phyloP scores from a whole-genome alignment of 306 rosid genomes.

The Fragaria ananassa region DNA sequence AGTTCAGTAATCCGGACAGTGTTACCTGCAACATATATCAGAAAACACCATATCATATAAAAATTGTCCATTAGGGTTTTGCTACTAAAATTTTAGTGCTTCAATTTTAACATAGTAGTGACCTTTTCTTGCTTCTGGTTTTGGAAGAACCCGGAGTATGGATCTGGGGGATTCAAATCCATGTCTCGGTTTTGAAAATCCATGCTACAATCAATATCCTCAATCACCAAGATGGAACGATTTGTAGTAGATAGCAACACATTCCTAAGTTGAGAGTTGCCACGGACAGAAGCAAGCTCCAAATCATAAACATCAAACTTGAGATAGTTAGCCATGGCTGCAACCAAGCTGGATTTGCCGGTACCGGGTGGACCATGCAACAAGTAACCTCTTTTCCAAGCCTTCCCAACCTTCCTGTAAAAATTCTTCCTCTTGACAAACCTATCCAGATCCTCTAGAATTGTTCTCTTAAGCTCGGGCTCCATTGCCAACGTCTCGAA shows the following conservation, averaged over 20 bases:
- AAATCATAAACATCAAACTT: slow-evolving; percentile 43
- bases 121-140: not conserved
- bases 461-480: slow-evolving; percentile 23
- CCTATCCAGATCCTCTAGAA: slow-evolving; percentile 32
- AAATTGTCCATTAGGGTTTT: not conserved
- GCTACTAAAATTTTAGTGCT: not conserved
- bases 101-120: not conserved
- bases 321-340: slow-evolving; percentile 45
- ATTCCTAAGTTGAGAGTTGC: slow-evolving; percentile 25
- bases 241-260: slow-evolving; percentile 28
- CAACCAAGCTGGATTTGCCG: slow-evolving; percentile 38
- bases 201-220: slow-evolving; percentile 36
- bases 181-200: not conserved
- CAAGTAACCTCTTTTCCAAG: slow-evolving; percentile 51
- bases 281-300: slow-evolving; percentile 25
- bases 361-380: slow-evolving; percentile 44
- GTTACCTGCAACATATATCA: slow-evolving; percentile 8
- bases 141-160: not conserved
- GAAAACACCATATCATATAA: not conserved
- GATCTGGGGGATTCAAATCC: not conserved
- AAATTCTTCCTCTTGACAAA: slow-evolving; percentile 31
- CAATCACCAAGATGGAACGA: slow-evolving; percentile 42
- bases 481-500: slow-evolving; percentile 43
- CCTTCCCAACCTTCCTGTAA: slow-evolving; percentile 39
- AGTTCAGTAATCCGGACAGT: slow-evolving; percentile 38